These are phyloP conservation scores for Termitomyces heimii DNA, from an alignment of 768 basidiomycete genomes.

Conservation along the genomic window DNA sequence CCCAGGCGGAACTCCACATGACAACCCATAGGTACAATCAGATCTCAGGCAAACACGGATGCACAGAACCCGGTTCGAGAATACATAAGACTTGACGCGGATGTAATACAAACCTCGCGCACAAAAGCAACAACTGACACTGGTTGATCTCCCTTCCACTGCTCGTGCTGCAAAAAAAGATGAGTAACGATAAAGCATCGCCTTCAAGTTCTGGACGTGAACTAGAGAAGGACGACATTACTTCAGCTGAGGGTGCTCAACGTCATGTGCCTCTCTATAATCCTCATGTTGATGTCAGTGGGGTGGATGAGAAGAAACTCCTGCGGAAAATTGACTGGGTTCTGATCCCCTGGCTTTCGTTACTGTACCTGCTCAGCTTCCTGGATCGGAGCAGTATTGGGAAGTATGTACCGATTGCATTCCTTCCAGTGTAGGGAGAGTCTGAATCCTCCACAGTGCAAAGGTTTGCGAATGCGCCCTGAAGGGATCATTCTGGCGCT, in stretches of 20 bases:
- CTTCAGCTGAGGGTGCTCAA: conserved; percentile 18
- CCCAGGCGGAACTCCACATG: neutral
- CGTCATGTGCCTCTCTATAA: conserved; percentile 27
- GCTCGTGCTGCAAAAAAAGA: conserved; percentile 2
- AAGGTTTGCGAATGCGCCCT: conserved; percentile 25
- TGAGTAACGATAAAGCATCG: conserved; percentile 9
- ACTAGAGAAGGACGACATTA: conserved; percentile 23
- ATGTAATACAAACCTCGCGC: neutral
- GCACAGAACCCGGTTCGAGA: neutral
- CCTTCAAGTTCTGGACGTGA: conserved; percentile 12
- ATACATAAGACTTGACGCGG: neutral
- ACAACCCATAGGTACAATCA: neutral
- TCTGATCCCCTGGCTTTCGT: conserved; percentile 67
- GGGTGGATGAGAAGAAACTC: conserved; percentile 62
- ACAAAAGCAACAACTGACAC: neutral
- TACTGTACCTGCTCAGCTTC: conserved; percentile 75
- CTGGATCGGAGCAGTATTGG: conserved; percentile 45
- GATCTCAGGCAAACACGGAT: neutral
- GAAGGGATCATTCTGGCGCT: neutral
- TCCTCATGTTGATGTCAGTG: conserved; percentile 50
- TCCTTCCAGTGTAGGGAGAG: conserved; percentile 1
- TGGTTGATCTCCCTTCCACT: neutral
- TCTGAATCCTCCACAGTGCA: conserved; percentile 28
- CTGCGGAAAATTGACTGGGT: conserved; percentile 64
- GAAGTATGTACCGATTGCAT: conserved; percentile 33